Evolutionary conservation across 805 yeast genomes (phyloP), one percentile per base, ranked within the genome.

Genomic region (Metschnikowia peoriensis): DNA sequence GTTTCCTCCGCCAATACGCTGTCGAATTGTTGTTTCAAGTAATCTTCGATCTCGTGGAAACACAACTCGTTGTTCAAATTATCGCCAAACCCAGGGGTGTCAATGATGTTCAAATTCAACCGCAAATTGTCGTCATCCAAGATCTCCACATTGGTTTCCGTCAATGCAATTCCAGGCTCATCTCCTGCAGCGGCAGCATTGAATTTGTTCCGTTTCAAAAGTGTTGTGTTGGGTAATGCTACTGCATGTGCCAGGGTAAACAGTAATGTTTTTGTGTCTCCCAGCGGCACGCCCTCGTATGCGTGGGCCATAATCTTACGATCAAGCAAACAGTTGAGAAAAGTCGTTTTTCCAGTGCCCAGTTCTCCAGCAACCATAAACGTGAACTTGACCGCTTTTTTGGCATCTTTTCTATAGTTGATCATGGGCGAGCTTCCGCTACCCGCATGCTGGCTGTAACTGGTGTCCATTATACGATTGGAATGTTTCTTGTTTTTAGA

Each of bases 1-100:
- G 94, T 88, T 67, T 91, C 97, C 66, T 91, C 97, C 1, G 89
- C 89, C 44, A 91, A 77, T 0, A 88, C 90, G 51, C 79, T 73
- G 65, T 86, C 92, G 64, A 87, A 88, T 64, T 88, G 93, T 65
- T 85, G 90, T 65, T 85, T 87, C 62, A 88, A 70, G 65, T 80
- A 88, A 51, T 78, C 76, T 49, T 82, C 80, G 48, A 88, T 81
- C 64, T 88, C 94, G 11, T 71, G 74, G 62, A 80, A 83, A 64
- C 93, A 86, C 47, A 85, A 60, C 45, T 81, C 81, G 67, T 86
- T 86, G 69, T 88, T 84, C 59, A 88, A 75, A 64, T 82, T 84
- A 61, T 86, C 92, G 41, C 93, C 94, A 62, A 86, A 83, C 0
- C 93, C 94, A 17, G 89, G 88, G 6, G 93, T 79, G 62, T 85